Percentiles rank a stretch among this genome's conserved stretches.
Conservation (phyloP, 2,329 filamentous ascomycete species). For the Lecanicillium sp. region DNA sequence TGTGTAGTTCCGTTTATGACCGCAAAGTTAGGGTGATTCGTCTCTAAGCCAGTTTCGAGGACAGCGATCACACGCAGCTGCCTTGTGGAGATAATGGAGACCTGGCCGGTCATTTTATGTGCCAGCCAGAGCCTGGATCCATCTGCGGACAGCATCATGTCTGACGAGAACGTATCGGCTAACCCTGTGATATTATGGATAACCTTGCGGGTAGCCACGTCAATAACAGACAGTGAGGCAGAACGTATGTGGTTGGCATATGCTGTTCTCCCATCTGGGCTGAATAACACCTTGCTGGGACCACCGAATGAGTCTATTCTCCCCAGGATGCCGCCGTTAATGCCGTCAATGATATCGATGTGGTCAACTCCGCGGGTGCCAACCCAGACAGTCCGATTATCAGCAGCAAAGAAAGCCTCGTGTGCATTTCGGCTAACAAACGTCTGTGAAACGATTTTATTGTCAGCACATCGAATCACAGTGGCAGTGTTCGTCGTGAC, state of each 20-base stretch:
- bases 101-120: constrained; percentile 11
- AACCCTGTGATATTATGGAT: constrained; percentile 6
- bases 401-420: constrained; percentile 12
- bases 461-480: constrained; percentile 11
- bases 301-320: constrained; percentile 9
- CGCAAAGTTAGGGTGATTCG: constrained; percentile 10
- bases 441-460: constrained; percentile 9
- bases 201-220: constrained; percentile 7
- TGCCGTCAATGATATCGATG: constrained; percentile 10
- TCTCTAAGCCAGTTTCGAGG: constrained; percentile 10
- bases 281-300: constrained; percentile 12
- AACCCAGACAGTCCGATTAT: constrained; percentile 11
- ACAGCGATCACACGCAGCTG: constrained; percentile 1
- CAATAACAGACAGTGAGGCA: constrained; percentile 9
- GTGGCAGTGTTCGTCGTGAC: constrained; percentile 10
- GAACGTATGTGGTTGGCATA: constrained; percentile 11
- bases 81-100: constrained; percentile 7
- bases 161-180: constrained; percentile 9
- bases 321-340: constrained; percentile 8
- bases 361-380: constrained; percentile 11
- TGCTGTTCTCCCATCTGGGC: constrained; percentile 9
- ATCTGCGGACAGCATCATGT: constrained; percentile 12
- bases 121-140: constrained; percentile 8
- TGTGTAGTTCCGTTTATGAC: constrained; percentile 7
- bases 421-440: constrained; percentile 8